Evolutionary conservation across 192 early-diverging fungal species (phyloP).

Genomic region (Phycomyces nitens): DNA sequence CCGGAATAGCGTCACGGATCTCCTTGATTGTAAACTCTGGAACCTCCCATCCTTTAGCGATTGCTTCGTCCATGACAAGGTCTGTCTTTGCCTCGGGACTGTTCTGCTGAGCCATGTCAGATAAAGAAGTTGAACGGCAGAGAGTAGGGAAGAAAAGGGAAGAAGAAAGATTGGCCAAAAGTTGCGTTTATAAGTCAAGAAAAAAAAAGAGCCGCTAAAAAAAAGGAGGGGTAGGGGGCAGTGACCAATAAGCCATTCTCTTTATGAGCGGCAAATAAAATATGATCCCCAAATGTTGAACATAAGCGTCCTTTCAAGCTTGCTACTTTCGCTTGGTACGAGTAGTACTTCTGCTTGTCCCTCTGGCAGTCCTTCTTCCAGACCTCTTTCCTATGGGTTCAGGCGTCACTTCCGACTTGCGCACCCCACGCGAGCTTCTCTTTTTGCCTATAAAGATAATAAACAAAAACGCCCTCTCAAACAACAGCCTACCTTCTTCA

Average conservation of each 20-base stretch:
- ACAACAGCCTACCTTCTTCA: slow-evolving; percentile 40
- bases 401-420: slow-evolving; percentile 23
- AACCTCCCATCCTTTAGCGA: slow-evolving; percentile 49
- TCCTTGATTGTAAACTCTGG: slow-evolving; percentile 88
- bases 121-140: background rate
- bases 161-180: background rate
- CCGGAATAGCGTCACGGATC: slow-evolving; percentile 83
- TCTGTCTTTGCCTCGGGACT: too few relatives aligned
- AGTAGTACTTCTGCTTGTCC: slow-evolving; percentile 6
- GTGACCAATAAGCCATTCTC: too few relatives aligned
- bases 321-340: slow-evolving; percentile 22
- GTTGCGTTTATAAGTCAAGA: too few relatives aligned
- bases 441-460: slow-evolving; percentile 12
- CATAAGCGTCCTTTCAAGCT: slow-evolving; percentile 4
- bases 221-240: slow-evolving; percentile 2
- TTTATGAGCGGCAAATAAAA: background rate
- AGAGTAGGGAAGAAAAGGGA: background rate
- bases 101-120: background rate
- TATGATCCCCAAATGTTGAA: slow-evolving; percentile 11
- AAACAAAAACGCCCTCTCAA: background rate
- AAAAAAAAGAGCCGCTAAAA: slow-evolving; percentile 1
- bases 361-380: background rate
- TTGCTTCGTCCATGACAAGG: slow-evolving; percentile 23
- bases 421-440: slow-evolving; percentile 17
- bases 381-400: slow-evolving; percentile 12